phyloP scores from a whole-genome alignment of 345 rosid genomes.

The Euphorbia peplus region DNA sequence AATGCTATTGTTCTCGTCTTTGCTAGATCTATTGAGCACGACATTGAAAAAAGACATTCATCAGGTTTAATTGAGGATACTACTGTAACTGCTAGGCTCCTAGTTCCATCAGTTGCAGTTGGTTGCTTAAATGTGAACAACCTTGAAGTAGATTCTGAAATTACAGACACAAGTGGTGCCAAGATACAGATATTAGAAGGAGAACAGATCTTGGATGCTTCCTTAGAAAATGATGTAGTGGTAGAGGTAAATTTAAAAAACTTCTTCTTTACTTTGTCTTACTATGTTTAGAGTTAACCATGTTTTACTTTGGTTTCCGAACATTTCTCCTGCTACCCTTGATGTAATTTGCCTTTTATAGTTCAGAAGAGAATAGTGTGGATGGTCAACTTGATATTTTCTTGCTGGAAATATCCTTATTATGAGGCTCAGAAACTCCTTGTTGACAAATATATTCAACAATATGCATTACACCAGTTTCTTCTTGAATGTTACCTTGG shows the following conservation, averaged over 20 bases:
- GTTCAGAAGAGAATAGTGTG: neutral
- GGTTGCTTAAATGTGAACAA: conserved; percentile 28
- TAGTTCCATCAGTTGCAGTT: conserved; percentile 36
- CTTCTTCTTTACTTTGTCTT: neutral
- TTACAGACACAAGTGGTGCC: conserved; percentile 32
- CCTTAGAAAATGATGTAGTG: conserved; percentile 41
- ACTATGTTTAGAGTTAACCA: no score
- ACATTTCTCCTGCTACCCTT: neutral
- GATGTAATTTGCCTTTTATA: neutral
- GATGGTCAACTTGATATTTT: neutral
- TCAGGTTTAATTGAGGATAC: conserved; percentile 28
- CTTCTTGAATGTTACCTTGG: neutral
- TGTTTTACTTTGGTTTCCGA: conserved; percentile 3
- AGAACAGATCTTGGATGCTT: conserved; percentile 24
- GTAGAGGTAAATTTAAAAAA: conserved; percentile 43
- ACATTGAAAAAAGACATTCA: conserved; percentile 37
- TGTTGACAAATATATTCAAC: neutral
- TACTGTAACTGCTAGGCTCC: conserved; percentile 49
- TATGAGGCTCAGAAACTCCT: neutral
- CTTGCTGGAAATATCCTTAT: neutral
- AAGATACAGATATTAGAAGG: conserved; percentile 38
- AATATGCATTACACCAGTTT: neutral
- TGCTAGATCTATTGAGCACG: conserved; percentile 52
- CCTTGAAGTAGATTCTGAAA: conserved; percentile 31
- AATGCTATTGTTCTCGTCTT: conserved; percentile 51